A percentile compares a stretch with the other conserved stretches of the same genome.
These are phyloP conservation scores for Amanita pallidorosea DNA, from an alignment of 768 basidiomycete species.

Conservation along the genomic window DNA sequence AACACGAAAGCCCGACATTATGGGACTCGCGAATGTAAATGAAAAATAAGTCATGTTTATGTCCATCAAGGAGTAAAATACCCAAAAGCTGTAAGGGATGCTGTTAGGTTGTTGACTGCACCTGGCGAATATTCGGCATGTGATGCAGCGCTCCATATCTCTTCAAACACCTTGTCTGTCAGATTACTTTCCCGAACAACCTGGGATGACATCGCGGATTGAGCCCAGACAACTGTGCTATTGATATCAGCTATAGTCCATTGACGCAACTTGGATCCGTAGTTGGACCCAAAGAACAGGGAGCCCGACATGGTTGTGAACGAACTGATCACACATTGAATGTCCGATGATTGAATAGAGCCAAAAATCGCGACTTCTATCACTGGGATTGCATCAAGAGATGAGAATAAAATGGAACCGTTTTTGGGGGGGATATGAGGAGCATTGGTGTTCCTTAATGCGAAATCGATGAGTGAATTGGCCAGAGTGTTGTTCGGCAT, in stretches of 20 bases:
- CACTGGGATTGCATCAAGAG: constrained; percentile 35
- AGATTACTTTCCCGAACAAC: constrained; percentile 42
- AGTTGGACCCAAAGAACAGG: constrained; percentile 51
- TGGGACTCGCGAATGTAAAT: neutral
- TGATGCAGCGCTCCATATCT: constrained; percentile 37
- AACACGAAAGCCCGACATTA: neutral
- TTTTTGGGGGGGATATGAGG: constrained; percentile 29
- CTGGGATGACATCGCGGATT: constrained; percentile 35
- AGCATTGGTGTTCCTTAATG: constrained; percentile 20
- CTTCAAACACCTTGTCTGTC: constrained; percentile 30
- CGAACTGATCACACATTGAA: constrained; percentile 35
- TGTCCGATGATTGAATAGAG: constrained; percentile 34
- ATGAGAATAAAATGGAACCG: constrained; percentile 24
- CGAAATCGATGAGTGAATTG: constrained; percentile 35
- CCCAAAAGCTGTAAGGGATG: constrained; percentile 2
- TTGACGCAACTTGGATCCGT: constrained; percentile 34
- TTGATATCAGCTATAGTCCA: constrained; percentile 39
- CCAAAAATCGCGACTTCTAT: constrained; percentile 63
- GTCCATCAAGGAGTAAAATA: constrained; percentile 1
- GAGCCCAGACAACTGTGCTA: constrained; percentile 38
- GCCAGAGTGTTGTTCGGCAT: constrained; percentile 33
- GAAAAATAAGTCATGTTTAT: neutral
- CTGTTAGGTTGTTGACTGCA: constrained; percentile 4
- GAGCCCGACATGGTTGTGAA: constrained; percentile 36
- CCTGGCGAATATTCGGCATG: constrained; percentile 20